These are phyloP conservation scores for Ustilago loliicola DNA, from an alignment of 1,284 basidiomycete species.

Conservation along the genomic window DNA sequence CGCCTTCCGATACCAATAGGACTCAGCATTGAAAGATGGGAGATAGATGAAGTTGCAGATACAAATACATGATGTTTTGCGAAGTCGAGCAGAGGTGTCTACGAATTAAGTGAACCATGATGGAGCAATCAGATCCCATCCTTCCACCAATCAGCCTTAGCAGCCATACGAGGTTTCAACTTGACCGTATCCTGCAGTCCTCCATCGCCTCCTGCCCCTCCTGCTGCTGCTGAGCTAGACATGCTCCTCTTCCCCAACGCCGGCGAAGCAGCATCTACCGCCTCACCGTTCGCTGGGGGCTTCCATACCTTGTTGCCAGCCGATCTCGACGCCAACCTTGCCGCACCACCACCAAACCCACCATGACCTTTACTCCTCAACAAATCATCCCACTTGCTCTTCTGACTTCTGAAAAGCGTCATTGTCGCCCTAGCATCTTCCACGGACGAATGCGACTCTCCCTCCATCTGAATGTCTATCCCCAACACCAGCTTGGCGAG, in stretches of 20 bases:
- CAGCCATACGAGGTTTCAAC: constrained; percentile 41
- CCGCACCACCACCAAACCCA: constrained; percentile 5
- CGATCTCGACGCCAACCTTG: constrained; percentile 16
- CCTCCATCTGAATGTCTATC: constrained; percentile 80
- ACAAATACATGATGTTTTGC: constrained; percentile 25
- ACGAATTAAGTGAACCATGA: not conserved
- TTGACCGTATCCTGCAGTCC: constrained; percentile 25
- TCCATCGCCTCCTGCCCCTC: not conserved
- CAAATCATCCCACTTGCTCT: constrained; percentile 81
- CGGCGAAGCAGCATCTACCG: constrained; percentile 37
- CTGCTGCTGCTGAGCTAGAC: constrained; percentile 4
- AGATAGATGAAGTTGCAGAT: constrained; percentile 17
- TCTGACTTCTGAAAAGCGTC: constrained; percentile 91
- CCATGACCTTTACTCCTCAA: constrained; percentile 30
- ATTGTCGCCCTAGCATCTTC: constrained; percentile 95
- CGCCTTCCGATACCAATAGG: too few relatives aligned
- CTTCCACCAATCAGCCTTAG: constrained; percentile 55
- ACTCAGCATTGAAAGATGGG: not conserved
- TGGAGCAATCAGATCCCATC: constrained; percentile 24
- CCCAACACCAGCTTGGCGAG: constrained; percentile 86
- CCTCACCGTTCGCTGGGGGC: constrained; percentile 24
- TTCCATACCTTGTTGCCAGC: constrained; percentile 38
- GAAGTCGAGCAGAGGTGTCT: not conserved
- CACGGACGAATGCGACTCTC: constrained; percentile 60
- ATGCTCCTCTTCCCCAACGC: constrained; percentile 29